These are phyloP conservation scores for Narthecium ossifragum DNA, from an alignment of 106 monocot species.

Conservation along the genomic window DNA sequence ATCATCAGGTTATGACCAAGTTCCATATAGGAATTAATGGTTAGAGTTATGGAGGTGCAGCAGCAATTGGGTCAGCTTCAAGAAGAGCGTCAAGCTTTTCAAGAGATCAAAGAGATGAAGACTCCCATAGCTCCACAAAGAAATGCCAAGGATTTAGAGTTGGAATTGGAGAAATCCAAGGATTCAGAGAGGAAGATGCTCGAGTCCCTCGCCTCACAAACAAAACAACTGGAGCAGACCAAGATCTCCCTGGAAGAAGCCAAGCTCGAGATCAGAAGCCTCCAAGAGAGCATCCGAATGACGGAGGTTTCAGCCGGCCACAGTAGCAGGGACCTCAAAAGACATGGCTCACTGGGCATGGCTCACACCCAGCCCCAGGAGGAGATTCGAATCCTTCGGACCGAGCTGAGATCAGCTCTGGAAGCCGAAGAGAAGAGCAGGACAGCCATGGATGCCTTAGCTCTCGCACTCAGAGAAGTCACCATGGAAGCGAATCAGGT, in stretches of 20 bases:
- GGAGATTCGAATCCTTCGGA: constrained; percentile 25
- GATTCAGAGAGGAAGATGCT: constrained; percentile 75
- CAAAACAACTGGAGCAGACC: constrained; percentile 63
- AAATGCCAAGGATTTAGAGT: constrained; percentile 21
- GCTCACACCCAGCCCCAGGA: constrained; percentile 18
- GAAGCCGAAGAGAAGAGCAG: constrained; percentile 60
- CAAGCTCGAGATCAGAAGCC: constrained; percentile 57
- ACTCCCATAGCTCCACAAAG: constrained; percentile 2
- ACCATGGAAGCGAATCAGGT: constrained; percentile 29
- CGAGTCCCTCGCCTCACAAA: constrained; percentile 62
- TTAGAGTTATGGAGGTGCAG: constrained; percentile 25
- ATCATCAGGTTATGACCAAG: too few species aligned
- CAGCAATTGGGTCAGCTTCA: constrained; percentile 36
- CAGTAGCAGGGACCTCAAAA: constrained; percentile 5
- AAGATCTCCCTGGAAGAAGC: constrained; percentile 80
- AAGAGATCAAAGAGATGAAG: constrained; percentile 40
- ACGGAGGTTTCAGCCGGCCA: background rate
- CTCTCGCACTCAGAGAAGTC: constrained; percentile 54
- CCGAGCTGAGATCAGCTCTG: constrained; percentile 27
- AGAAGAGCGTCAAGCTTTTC: constrained; percentile 34
- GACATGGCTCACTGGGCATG: constrained; percentile 5
- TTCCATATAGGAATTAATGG: constrained; percentile 16
- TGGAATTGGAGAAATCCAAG: constrained; percentile 57
- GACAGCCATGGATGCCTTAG: constrained; percentile 56
- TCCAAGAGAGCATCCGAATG: constrained; percentile 22